Conservation (phyloP, 1,284 basidiomycete genomes). For the Crucibulum cyathiforme region DNA sequence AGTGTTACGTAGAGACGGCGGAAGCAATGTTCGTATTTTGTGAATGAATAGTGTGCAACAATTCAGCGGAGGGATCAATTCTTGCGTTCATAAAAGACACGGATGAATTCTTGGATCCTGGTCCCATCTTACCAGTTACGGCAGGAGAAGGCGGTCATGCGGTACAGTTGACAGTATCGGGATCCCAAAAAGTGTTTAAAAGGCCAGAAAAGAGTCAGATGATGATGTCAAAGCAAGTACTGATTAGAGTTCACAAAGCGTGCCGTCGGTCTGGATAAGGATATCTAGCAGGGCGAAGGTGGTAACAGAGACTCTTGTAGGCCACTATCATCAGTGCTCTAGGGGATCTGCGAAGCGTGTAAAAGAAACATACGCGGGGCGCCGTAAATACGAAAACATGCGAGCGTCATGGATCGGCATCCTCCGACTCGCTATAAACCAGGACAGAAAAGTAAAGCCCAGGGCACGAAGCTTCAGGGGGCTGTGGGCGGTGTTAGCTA, state of each 20-base stretch:
- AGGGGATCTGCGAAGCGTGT: not conserved
- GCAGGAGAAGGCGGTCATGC: not conserved
- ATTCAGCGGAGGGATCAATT: not conserved
- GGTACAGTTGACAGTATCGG: not conserved
- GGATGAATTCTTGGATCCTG: not conserved
- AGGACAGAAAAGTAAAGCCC: not conserved
- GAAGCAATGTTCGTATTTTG: not conserved
- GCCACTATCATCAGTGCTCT: not conserved
- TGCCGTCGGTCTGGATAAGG: slow-evolving; percentile 1
- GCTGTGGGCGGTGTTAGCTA: not conserved
- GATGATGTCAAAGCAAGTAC: slow-evolving; percentile 15
- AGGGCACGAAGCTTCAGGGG: not conserved
- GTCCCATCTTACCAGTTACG: not conserved
- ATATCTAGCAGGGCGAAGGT: not conserved
- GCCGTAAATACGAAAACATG: slow-evolving; percentile 1
- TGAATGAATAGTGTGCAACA: not conserved
- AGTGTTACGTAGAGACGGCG: not conserved
- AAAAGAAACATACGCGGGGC: not conserved
- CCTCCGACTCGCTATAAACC: not conserved
- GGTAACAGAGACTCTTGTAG: not conserved
- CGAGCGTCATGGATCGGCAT: not conserved
- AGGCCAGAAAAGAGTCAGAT: slow-evolving; percentile 12
- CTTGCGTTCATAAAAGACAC: not conserved
- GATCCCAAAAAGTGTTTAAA: not conserved
- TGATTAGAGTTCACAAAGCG: slow-evolving; percentile 2